These are phyloP conservation scores for Hypoxylon sp. DNA, from an alignment of 2,329 filamentous ascomycete genomes.

Conservation along the genomic window DNA sequence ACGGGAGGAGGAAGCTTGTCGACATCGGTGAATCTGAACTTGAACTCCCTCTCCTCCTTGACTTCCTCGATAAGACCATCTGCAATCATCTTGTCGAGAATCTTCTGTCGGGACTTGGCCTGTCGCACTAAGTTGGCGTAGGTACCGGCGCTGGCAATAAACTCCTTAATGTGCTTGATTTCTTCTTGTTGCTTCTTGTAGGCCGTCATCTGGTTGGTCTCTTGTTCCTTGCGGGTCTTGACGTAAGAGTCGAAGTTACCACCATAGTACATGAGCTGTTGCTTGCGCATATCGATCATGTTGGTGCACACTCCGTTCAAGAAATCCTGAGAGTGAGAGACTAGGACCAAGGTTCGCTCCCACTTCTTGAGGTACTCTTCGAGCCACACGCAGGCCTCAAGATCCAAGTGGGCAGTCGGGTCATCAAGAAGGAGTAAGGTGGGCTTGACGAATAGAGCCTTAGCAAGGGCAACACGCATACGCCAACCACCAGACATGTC, in stretches of 20 bases:
- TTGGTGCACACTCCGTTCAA: constrained; percentile 97
- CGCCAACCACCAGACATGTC: constrained; percentile 99
- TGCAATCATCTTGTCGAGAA: constrained; percentile 99
- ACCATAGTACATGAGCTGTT: constrained; percentile 95
- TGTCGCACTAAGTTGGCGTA: constrained; percentile 99
- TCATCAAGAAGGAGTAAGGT: constrained; percentile 96
- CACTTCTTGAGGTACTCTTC: constrained; percentile 99
- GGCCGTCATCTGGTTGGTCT: constrained; percentile 98
- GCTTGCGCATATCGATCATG: constrained; percentile 98
- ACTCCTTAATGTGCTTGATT: constrained; percentile 99
- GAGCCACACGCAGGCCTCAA: constrained; percentile 99
- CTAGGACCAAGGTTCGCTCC: constrained; percentile 95
- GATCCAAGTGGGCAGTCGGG: constrained; percentile 98
- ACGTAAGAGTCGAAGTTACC: constrained; percentile 99
- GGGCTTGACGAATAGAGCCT: constrained; percentile 98
- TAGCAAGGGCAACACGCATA: constrained; percentile 98
- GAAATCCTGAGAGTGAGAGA: constrained; percentile 99
- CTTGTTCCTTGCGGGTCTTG: constrained; percentile 94
- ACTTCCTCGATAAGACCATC: constrained; percentile 98
- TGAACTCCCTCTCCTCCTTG: constrained; percentile 86
- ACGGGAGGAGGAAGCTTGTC: constrained; percentile 99
- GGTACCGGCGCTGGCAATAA: constrained; percentile 99
- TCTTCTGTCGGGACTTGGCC: constrained; percentile 99
- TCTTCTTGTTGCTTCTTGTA: constrained; percentile 99
- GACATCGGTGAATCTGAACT: constrained; percentile 97